These are phyloP conservation scores for Elsinoe perseae DNA, from an alignment of 2,329 filamentous ascomycete genomes.

Conservation along the genomic window DNA sequence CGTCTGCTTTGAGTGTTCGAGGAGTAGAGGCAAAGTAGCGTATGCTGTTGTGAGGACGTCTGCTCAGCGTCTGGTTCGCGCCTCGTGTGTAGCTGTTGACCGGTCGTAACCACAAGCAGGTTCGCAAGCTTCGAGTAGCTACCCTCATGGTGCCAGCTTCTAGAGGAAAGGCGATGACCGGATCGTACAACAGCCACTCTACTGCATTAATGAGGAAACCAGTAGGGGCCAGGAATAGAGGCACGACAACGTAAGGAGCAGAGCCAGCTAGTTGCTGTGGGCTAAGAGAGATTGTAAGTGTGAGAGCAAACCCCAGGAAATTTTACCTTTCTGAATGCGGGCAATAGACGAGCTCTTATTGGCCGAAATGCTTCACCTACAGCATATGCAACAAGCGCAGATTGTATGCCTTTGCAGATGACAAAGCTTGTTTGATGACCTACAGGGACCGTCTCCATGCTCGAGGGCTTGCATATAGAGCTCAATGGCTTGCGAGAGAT, in stretches of 20 bases:
- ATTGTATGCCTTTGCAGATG: neutral
- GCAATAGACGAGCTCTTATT: neutral
- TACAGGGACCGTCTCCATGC: neutral
- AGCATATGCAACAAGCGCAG: neutral
- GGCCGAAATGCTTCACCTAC: neutral
- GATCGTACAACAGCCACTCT: neutral
- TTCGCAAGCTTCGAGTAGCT: neutral
- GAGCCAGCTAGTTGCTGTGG: too few relatives aligned
- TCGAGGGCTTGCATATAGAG: neutral
- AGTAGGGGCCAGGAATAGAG: too few relatives aligned
- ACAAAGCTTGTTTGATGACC: neutral
- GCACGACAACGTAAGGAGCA: too few relatives aligned
- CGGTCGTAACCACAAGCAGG: neutral
- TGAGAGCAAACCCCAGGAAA: neutral
- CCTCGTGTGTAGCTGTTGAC: neutral
- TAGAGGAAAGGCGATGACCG: neutral
- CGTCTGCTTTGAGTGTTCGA: conserved; percentile 23
- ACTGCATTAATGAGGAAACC: neutral
- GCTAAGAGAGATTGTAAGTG: neutral
- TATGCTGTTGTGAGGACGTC: conserved; percentile 5
- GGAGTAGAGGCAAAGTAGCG: conserved; percentile 17
- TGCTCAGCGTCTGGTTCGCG: neutral
- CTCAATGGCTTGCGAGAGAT: neutral
- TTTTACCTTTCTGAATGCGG: neutral
- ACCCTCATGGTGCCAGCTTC: neutral